phyloP scores from a whole-genome alignment of 805 yeast species.

The Saitoella complicata region DNA sequence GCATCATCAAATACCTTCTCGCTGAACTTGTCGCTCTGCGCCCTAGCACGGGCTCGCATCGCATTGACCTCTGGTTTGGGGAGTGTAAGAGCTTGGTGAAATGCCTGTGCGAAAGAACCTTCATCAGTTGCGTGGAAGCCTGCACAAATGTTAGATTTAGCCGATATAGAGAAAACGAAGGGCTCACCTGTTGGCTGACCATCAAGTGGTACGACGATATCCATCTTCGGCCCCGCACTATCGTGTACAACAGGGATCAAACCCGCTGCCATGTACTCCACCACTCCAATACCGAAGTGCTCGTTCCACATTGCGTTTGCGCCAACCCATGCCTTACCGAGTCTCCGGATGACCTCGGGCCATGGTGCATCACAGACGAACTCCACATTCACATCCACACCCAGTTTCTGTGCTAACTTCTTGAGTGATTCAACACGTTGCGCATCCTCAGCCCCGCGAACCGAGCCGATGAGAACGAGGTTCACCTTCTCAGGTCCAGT shows the following conservation, averaged over 20 bases:
- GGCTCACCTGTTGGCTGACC: conserved; percentile 39
- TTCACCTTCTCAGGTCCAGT: conserved; percentile 17
- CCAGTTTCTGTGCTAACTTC: conserved; percentile 26
- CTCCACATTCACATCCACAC: conserved; percentile 29
- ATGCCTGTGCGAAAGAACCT: too few relatives aligned
- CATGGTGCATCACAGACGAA: conserved; percentile 66
- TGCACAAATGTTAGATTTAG: too few relatives aligned
- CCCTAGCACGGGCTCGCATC: too few relatives aligned
- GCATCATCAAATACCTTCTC: too few relatives aligned
- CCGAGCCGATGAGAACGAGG: conserved; percentile 68
- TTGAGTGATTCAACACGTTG: conserved; percentile 37
- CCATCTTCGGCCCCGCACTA: conserved; percentile 85
- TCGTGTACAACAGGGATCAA: conserved; percentile 82
- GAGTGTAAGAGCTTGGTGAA: too few relatives aligned
- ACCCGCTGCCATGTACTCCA: conserved; percentile 78
- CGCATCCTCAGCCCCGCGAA: conserved; percentile 54
- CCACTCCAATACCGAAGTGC: conserved; percentile 95
- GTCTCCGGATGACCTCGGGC: conserved; percentile 36
- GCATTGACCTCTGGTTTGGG: too few relatives aligned
- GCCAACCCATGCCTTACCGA: conserved; percentile 52
- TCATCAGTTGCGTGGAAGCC: too few relatives aligned
- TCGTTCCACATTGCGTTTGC: conserved; percentile 98
- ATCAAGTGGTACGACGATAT: conserved; percentile 48
- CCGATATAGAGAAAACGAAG: too few relatives aligned
- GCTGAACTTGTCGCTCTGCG: too few relatives aligned